Percentiles rank a stretch among this genome's conserved stretches.
phyloP scores from a whole-genome alignment of 2,329 filamentous ascomycete species.

The Trichoderma breve region DNA sequence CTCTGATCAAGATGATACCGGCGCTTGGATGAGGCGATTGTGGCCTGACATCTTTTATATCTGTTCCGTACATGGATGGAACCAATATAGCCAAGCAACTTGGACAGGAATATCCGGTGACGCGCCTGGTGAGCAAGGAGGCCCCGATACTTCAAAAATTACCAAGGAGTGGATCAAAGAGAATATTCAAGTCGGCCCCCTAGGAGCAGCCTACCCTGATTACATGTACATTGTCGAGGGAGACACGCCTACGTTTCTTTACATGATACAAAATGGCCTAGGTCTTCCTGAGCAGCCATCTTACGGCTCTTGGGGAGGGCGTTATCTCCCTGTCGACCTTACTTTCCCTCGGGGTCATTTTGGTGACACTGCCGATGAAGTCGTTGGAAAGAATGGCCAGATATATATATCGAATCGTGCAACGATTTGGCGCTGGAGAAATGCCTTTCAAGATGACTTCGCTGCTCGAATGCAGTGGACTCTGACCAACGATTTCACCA shows the following conservation, averaged over 20 bases:
- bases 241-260: not conserved
- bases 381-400: not conserved
- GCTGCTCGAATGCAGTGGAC: not conserved
- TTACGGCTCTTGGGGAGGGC: not conserved
- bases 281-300: not conserved
- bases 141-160: not conserved
- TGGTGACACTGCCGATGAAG: not conserved
- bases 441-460: not conserved
- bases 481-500: not conserved
- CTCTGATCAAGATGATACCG: not conserved
- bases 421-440: not conserved
- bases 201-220: not conserved
- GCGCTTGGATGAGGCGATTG: not conserved
- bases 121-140: not conserved
- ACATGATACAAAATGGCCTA: not conserved
- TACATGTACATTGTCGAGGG: not conserved
- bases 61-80: not conserved
- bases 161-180: not conserved
- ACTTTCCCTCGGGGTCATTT: not conserved
- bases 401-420: not conserved
- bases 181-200: not conserved
- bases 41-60: not conserved
- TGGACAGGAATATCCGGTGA: not conserved
- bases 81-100: not conserved
- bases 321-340: not conserved